Base-by-base conservation (phyloP, 495 filamentous ascomycete genomes). In the Trichoderma virens region DNA sequence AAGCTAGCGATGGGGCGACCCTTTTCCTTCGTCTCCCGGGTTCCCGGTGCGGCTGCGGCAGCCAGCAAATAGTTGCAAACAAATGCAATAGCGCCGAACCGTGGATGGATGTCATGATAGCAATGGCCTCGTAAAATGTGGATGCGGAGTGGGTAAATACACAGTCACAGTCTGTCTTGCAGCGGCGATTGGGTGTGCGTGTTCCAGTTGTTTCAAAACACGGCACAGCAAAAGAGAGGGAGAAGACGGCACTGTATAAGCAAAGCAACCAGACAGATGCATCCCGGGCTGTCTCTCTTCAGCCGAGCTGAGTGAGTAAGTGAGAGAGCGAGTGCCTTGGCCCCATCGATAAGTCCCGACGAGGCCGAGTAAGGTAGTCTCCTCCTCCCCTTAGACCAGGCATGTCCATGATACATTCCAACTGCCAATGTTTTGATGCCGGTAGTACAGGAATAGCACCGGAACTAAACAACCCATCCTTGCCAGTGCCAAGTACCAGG, bases 51-150 rank as follows among this genome's bases (percentile, higher is more conserved):
- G n/a, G n/a, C n/a, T n/a, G n/a, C n/a, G n/a, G n/a, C n/a, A n/a
- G n/a, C n/a, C n/a, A n/a, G n/a, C 11, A 2, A 41, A 41, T 41
- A 41, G 38, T 18, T 11, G 45, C 18, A 51, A n/a, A n/a, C n/a
- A n/a, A n/a, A n/a, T n/a, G 45, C n/a, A 27, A 51, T 51, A 45
- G 41, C 20, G 45, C 34, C 5, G 11, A 35, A 35, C 34, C 34
- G 11, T 11, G 5, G 34, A 41, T 41, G 14, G 38, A 41, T 41
- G 38, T 41, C 38, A 41, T 41, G 38, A 18, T 41, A 11, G 9
- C 35, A 39, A 39, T 14, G 9, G 35, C n/a, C 51, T 56, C 51
- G 51, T 56, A 56, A 54, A 56, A 28, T 56, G 51, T 56, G 51
- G 51, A 30, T 56, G 23, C 51, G 13, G 3, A 16, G 51, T 30